phyloP scores from a whole-genome alignment of 2,329 filamentous ascomycete species.

The Ceratocystiopsis sp. region DNA sequence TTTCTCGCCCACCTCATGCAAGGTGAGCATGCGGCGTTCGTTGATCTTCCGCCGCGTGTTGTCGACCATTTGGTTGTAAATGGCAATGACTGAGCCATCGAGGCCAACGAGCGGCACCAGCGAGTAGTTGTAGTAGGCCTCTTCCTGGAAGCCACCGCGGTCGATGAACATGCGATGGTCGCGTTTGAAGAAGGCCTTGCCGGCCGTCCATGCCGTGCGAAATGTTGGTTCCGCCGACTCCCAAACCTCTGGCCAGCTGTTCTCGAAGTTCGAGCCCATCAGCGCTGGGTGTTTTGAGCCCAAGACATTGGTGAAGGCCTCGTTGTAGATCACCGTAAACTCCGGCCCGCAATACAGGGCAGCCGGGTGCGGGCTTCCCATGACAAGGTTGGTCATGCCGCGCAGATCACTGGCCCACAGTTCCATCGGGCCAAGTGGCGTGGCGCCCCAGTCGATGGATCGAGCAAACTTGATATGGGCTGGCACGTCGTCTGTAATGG shows the following conservation, averaged over 20 bases:
- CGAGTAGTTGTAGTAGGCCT: conserved; percentile 71
- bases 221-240: conserved; percentile 52
- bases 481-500: conserved; percentile 44
- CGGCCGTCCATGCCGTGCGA: conserved; percentile 46
- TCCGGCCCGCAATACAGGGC: conserved; percentile 69
- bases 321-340: conserved; percentile 54
- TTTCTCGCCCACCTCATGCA: conserved; percentile 61
- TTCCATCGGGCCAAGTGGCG: conserved; percentile 59
- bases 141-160: conserved; percentile 54
- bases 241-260: conserved; percentile 63
- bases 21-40: conserved; percentile 61
- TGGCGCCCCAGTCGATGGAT: conserved; percentile 55
- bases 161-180: conserved; percentile 61
- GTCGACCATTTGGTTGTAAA: conserved; percentile 71
- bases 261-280: conserved; percentile 55
- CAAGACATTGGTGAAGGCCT: conserved; percentile 52
- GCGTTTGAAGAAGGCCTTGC: conserved; percentile 70
- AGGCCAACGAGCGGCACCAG: conserved; percentile 61
- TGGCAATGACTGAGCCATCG: conserved; percentile 55
- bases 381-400: conserved; percentile 65
- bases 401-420: conserved; percentile 55
- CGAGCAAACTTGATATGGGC: conserved; percentile 58
- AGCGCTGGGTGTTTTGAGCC: conserved; percentile 60
- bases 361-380: conserved; percentile 59
- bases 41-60: conserved; percentile 65